phyloP scores from a whole-genome alignment of 257 asterid genomes.

The Gentiana straminea region DNA sequence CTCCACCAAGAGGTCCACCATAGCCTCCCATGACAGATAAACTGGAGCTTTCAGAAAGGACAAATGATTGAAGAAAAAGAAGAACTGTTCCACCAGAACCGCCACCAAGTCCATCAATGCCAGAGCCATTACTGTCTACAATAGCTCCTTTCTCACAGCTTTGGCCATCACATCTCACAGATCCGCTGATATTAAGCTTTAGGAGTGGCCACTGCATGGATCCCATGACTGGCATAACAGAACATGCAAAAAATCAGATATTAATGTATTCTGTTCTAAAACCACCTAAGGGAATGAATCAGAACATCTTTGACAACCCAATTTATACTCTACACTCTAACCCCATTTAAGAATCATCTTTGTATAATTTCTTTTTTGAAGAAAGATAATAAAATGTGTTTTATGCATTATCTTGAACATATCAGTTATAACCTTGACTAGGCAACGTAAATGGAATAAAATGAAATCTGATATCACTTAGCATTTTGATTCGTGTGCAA shows the following conservation, averaged over 20 bases:
- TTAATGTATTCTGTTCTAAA: constrained; percentile 7
- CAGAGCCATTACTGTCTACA: constrained; percentile 41
- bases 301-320: background rate
- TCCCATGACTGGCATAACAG: constrained; percentile 53
- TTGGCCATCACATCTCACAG: constrained; percentile 79
- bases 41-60: constrained; percentile 59
- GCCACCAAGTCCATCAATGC: constrained; percentile 80
- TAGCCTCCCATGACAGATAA: constrained; percentile 76
- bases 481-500: too few relatives aligned
- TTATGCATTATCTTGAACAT: too few relatives aligned
- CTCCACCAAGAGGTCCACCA: constrained; percentile 87
- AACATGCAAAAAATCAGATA: constrained; percentile 14
- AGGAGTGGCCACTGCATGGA: constrained; percentile 81
- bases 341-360: too few relatives aligned
- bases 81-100: constrained; percentile 96
- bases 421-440: too few relatives aligned
- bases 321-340: background rate
- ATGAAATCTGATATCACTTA: too few relatives aligned
- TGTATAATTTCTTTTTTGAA: too few relatives aligned
- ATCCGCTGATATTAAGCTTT: constrained; percentile 58
- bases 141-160: constrained; percentile 33
- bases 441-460: too few relatives aligned
- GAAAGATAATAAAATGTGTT: too few relatives aligned
- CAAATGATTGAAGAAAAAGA: constrained; percentile 57
- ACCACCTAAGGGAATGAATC: background rate